A percentile compares a stretch with the other conserved stretches of the same genome.
These are phyloP conservation scores for Castanospermum australe DNA, from an alignment of 306 rosid genomes.

Conservation along the genomic window DNA sequence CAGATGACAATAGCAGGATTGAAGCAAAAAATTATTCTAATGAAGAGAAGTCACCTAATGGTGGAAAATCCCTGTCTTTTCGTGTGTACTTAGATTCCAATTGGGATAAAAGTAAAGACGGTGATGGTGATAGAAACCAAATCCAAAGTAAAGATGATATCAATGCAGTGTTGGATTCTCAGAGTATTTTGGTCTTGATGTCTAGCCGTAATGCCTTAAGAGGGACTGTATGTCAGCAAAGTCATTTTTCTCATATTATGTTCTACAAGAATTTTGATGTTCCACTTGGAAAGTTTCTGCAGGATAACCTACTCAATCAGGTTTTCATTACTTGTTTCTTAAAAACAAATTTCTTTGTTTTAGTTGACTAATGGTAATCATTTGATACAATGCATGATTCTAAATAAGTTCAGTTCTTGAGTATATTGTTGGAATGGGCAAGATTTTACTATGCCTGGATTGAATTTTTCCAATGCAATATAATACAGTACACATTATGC, in stretches of 20 bases:
- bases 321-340: constrained; percentile 36
- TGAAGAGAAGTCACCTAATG: constrained; percentile 48
- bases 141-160: constrained; percentile 51
- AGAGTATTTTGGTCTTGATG: constrained; percentile 96
- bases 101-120: constrained; percentile 38
- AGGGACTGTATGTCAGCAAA: constrained; percentile 83
- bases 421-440: constrained; percentile 6
- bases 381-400: background rate
- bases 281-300: constrained; percentile 88
- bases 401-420: constrained; percentile 9
- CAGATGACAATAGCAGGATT: constrained; percentile 36
- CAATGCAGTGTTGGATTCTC: constrained; percentile 67
- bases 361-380: constrained; percentile 1
- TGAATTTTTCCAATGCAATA: background rate
- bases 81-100: constrained; percentile 40
- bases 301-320: constrained; percentile 88
- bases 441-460: background rate
- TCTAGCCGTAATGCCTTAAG: constrained; percentile 72
- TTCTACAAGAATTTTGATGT: constrained; percentile 93
- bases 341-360: background rate
- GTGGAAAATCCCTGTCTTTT: constrained; percentile 40
- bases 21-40: constrained; percentile 55
- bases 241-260: constrained; percentile 90
- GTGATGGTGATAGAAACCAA: constrained; percentile 36
- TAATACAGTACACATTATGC: background rate